Conservation (phyloP, 2,329 filamentous ascomycete genomes). For the Venturia carpophila region DNA sequence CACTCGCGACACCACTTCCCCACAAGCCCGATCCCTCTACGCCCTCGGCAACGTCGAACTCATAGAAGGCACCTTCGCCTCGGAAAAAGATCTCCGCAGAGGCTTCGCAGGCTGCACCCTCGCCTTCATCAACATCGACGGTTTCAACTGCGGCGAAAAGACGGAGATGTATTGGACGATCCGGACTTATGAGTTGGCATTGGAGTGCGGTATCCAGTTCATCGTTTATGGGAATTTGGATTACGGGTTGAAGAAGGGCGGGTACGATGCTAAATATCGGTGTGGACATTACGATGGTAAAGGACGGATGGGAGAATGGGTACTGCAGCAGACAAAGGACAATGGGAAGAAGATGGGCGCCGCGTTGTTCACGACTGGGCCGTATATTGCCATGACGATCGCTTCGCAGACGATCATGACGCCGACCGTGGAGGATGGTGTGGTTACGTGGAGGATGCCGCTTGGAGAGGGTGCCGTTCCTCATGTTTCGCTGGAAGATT, state of each 20-base stretch:
- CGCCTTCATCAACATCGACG: constrained; percentile 49
- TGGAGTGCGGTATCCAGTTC: constrained; percentile 33
- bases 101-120: constrained; percentile 40
- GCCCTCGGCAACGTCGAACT: constrained; percentile 39
- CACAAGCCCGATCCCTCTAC: constrained; percentile 37
- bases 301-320: constrained; percentile 28
- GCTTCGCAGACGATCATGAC: constrained; percentile 22
- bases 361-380: constrained; percentile 27
- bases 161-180: constrained; percentile 42
- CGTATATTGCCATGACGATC: constrained; percentile 28
- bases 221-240: constrained; percentile 46
- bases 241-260: constrained; percentile 41
- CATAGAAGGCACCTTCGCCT: constrained; percentile 42
- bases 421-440: constrained; percentile 24
- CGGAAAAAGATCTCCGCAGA: constrained; percentile 37
- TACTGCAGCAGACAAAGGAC: constrained; percentile 23
- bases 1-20: constrained; percentile 39
- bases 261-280: constrained; percentile 40
- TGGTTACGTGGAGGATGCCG: constrained; percentile 25
- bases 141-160: constrained; percentile 48
- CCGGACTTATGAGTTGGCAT: constrained; percentile 31
- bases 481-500: constrained; percentile 27
- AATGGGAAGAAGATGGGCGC: constrained; percentile 25
- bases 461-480: constrained; percentile 24
- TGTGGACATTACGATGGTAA: constrained; percentile 43